Base-by-base conservation (phyloP, 495 filamentous ascomycete species). In the Penicillium atrosanguineum region DNA sequence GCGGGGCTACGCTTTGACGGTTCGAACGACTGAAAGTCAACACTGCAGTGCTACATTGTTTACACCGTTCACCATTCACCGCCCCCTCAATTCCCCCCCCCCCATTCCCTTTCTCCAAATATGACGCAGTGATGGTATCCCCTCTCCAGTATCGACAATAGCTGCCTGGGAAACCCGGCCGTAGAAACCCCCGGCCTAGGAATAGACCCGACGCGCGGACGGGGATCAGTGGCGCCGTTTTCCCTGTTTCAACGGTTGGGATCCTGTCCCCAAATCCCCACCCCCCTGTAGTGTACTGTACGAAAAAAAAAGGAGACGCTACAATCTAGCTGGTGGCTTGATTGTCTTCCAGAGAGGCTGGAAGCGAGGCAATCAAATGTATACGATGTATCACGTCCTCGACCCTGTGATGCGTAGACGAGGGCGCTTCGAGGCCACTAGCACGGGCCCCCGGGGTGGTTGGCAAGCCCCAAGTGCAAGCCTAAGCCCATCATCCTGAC, bases 1-100 rank as follows among this genome's bases (percentile, higher is more conserved):
- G 55, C 42, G 55, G 50, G 50, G 36, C 43, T 29, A 51, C 56
- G 56, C 56, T 58, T 53, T 53, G 56, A 55, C 29, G 25, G 40
- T 21, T 44, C 8, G 15, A 37, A 28, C 8, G 31, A 16, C 36
- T 40, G 44, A 57, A 51, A 56, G 45, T 53, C 50, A 49, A 48
- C 49, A 18, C 49, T 53, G 55, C 55, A 49, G 55, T 48, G 53
- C 53, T 37, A 56, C 53, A 48, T 37, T 42, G 34, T 4, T 15
- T 43, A 9, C 4, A 15, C 34, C 3, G 16, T 9, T 19, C 16
- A 6, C 7, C 9, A 16, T 52, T 57, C 55, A 57, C 55, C 55
- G 55, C 55, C 46, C 38, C 26, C 5, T 5, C n/a, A n/a, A 23
- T 23, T 57, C 44, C 44, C 16, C 11, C 26, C 31, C n/a, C n/a